Evolutionary conservation across 495 filamentous ascomycete genomes (phyloP).

Genomic region (Daldinia childiae): DNA sequence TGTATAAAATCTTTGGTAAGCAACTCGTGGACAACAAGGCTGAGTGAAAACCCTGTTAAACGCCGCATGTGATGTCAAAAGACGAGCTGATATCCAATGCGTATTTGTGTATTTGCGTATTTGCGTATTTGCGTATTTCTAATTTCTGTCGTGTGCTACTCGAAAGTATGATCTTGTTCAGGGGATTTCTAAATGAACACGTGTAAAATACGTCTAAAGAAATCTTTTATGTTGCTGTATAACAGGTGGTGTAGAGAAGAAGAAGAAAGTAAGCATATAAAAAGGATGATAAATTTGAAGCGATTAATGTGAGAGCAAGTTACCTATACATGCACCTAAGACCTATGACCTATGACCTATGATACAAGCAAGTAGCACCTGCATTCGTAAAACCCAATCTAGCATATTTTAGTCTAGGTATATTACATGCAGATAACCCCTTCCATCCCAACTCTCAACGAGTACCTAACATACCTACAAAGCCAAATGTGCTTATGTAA

Average conservation of each 20-base stretch:
- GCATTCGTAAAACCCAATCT: neutral
- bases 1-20: slow-evolving; percentile 16
- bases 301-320: neutral
- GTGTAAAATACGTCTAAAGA: slow-evolving; percentile 13
- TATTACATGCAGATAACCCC: neutral
- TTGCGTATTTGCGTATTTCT: slow-evolving; percentile 1
- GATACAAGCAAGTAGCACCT: neutral
- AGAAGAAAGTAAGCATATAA: neutral
- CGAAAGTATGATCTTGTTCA: slow-evolving; percentile 9
- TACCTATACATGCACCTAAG: too few species aligned
- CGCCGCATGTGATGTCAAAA: slow-evolving; percentile 34
- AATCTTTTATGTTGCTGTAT: slow-evolving; percentile 12
- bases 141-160: slow-evolving; percentile 26
- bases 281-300: neutral
- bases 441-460: neutral
- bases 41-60: slow-evolving; percentile 28
- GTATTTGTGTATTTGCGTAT: slow-evolving; percentile 7
- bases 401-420: neutral
- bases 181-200: slow-evolving; percentile 2
- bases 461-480: neutral
- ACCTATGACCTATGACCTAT: too few species aligned
- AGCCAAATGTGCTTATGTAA: neutral
- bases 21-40: slow-evolving; percentile 39
- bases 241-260: slow-evolving; percentile 1
- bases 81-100: slow-evolving; percentile 30